A percentile compares a stretch with the other conserved stretches of the same genome.
Conservation (phyloP, 73 alveolate species). For the Paramecium primaurelia region DNA sequence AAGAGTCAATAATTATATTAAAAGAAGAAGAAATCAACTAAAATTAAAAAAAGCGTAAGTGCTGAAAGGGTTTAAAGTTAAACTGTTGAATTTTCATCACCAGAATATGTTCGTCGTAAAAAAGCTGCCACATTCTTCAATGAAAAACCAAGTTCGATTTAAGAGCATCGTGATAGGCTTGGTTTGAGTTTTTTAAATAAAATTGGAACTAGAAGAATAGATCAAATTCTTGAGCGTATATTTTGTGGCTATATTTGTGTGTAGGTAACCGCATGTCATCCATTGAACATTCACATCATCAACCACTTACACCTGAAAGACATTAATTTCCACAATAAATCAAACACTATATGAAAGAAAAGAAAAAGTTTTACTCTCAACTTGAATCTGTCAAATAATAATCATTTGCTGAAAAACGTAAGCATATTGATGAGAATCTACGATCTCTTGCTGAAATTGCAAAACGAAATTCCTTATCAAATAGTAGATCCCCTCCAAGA, state of each 20-base stretch:
- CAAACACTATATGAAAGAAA: slow-evolving; percentile 35
- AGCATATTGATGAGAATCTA: background rate
- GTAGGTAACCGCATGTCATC: slow-evolving; percentile 38
- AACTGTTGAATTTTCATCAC: background rate
- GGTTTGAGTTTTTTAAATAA: slow-evolving; percentile 23
- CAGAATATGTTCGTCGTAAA: slow-evolving; percentile 3
- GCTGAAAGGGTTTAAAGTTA: slow-evolving; percentile 11
- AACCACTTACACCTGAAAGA: background rate
- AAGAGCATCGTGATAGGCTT: background rate
- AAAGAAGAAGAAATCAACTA: slow-evolving; percentile 1
- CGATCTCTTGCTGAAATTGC: slow-evolving; percentile 10
- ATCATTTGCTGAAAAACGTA: background rate
- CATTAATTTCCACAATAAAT: background rate
- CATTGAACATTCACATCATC: background rate
- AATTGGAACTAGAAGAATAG: background rate
- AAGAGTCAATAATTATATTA: background rate
- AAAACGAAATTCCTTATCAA: background rate
- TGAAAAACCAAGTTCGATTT: background rate
- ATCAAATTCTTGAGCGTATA: background rate
- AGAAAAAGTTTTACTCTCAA: slow-evolving; percentile 13
- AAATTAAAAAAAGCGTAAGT: background rate
- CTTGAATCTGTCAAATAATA: background rate
- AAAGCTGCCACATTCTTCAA: slow-evolving; percentile 30
- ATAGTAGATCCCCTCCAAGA: slow-evolving; percentile 37
- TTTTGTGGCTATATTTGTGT: background rate